Base-by-base conservation (phyloP, 2,329 filamentous ascomycete species). In the Rutstroemia sp. region DNA sequence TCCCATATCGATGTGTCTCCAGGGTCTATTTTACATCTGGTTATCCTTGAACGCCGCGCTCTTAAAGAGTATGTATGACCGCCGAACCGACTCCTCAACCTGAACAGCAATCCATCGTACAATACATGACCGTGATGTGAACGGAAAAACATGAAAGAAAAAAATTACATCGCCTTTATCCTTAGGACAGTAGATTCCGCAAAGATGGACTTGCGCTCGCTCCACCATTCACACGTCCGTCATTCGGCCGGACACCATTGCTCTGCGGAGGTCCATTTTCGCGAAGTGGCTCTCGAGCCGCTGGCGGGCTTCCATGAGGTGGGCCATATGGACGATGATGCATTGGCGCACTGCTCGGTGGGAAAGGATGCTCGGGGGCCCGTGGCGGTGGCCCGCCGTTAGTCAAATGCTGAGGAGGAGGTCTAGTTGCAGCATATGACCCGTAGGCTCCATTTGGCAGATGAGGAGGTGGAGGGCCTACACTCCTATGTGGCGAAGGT, bases 201-300 rank as follows among this genome's bases (percentile, higher is more conserved):
- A 92, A 70, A 9, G 87, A 90, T 10, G 88, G 87, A 66, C 84
- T 91, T 16, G 87, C 86, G 65, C 88, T 91, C 4, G 87, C 87
- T n/a, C 86, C 86, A 51, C 79, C 80, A 30, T 78, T 72, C 34
- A 78, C 74, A 48, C 78, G 73, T 19, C 60, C 69, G 49, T 80
- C 77, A 52, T 67, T 65, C 51, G 72, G 65, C 48, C 71, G 56
- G 30, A 67, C 59, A 8, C 64, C 62, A 51, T 67, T 71, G 25
- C 57, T 63, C 48, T 62, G 68, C 62, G 34, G 46, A 37, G 56
- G 68, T 64, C 56, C 57, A 30, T 48, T 27, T 45, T 63, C 65
- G 49, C 61, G 67, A 39, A 27, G 54, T 39, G 64, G 65, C 17
- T 62, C 67, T 58, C 56, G 67, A 58, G 51, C 67, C 37, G 64